phyloP scores from a whole-genome alignment of 1,284 basidiomycete species.

The Leccinum solheimii region DNA sequence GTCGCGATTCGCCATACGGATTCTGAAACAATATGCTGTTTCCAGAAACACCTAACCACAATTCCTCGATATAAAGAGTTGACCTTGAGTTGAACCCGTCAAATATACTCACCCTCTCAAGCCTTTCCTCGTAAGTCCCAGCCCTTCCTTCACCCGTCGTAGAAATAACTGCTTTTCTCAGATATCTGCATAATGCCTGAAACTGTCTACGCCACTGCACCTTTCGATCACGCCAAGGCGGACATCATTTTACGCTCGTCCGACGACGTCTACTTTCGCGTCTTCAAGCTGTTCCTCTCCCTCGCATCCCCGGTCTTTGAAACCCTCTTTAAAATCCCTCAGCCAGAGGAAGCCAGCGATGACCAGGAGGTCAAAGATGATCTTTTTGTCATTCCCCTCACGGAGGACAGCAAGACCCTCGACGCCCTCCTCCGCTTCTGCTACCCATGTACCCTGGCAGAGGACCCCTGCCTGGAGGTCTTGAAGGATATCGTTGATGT shows the following conservation, averaged over 20 bases:
- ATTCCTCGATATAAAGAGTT: too few species aligned
- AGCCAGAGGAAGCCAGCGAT: slow-evolving; percentile 4
- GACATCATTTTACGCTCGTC: slow-evolving; percentile 39
- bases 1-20: too few species aligned
- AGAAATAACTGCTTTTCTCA: neutral
- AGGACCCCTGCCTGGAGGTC: slow-evolving; percentile 17
- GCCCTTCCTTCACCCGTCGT: too few species aligned
- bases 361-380: slow-evolving; percentile 12
- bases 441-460: slow-evolving; percentile 30
- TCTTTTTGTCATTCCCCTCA: slow-evolving; percentile 23
- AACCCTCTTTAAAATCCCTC: slow-evolving; percentile 38
- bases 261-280: slow-evolving; percentile 31
- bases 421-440: slow-evolving; percentile 31
- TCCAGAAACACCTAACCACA: too few species aligned
- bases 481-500: slow-evolving; percentile 18
- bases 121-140: neutral
- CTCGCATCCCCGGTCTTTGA: slow-evolving; percentile 40
- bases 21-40: too few species aligned
- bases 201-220: slow-evolving; percentile 4
- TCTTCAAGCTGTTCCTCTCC: slow-evolving; percentile 37
- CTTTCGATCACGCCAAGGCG: slow-evolving; percentile 24
- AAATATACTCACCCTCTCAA: neutral
- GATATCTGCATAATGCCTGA: slow-evolving; percentile 3
- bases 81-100: too few species aligned
- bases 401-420: slow-evolving; percentile 27